Conservation (phyloP, 2,329 filamentous ascomycete genomes). For the Hypoxylon sp. region DNA sequence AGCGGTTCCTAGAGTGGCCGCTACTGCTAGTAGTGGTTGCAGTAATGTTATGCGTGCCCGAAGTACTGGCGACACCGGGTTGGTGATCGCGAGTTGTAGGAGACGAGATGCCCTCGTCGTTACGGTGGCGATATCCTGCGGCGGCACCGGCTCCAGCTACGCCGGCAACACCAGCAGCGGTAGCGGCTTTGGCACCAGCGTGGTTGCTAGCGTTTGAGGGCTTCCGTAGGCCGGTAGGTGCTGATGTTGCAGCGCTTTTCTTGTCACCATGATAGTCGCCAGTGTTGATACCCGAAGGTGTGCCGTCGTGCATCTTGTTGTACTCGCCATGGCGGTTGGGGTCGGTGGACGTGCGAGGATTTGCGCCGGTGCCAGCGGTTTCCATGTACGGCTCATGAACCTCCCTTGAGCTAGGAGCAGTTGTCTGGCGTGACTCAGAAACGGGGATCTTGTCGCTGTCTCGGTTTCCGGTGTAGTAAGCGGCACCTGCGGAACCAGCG, state of each 20-base stretch:
- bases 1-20: slow-evolving; percentile 4
- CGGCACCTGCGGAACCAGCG: slow-evolving; percentile 15
- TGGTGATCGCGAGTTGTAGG: slow-evolving; percentile 1
- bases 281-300: slow-evolving; percentile 10
- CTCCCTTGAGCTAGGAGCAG: background rate
- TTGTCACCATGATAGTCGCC: slow-evolving; percentile 2
- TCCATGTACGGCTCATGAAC: slow-evolving; percentile 15
- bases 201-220: background rate
- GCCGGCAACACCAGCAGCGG: slow-evolving; percentile 20
- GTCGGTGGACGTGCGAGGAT: background rate
- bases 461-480: slow-evolving; percentile 16
- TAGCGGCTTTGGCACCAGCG: slow-evolving; percentile 13
- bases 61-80: background rate
- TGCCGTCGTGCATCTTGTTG: slow-evolving; percentile 7
- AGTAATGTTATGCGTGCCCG: background rate
- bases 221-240: slow-evolving; percentile 1
- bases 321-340: background rate
- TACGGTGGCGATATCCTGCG: slow-evolving; percentile 2
- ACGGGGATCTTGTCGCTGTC: slow-evolving; percentile 11
- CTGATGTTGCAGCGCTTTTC: background rate
- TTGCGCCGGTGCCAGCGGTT: background rate
- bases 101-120: background rate
- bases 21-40: background rate
- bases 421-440: background rate
- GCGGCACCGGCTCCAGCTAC: slow-evolving; percentile 22